phyloP scores from a whole-genome alignment of 164 flowering plant genomes.

The Brasenia schreberi region DNA sequence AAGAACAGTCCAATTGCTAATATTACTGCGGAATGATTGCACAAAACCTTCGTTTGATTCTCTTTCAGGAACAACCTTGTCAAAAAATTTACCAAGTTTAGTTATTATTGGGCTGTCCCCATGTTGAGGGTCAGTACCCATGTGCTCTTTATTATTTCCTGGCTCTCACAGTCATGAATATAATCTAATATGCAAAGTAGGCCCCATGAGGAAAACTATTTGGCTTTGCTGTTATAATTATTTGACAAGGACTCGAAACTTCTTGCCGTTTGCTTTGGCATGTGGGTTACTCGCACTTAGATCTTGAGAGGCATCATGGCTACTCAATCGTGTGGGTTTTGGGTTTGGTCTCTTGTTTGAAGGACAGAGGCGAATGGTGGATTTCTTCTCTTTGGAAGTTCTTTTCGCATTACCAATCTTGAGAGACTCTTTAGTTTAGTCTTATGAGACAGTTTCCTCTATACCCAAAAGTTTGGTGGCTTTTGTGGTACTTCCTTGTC shows the following conservation, averaged over 20 bases:
- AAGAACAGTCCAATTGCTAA: neutral
- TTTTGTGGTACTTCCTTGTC: too few relatives aligned
- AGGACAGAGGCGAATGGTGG: neutral
- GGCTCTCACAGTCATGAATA: slow-evolving; percentile 9
- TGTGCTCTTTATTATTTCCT: slow-evolving; percentile 28
- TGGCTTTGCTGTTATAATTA: neutral
- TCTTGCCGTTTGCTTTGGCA: slow-evolving; percentile 1
- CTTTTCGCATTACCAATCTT: too few relatives aligned
- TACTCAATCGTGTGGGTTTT: neutral
- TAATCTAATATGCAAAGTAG: neutral
- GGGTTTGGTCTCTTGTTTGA: neutral
- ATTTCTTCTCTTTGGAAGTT: too few relatives aligned
- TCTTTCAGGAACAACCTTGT: neutral
- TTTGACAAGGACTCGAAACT: slow-evolving; percentile 10
- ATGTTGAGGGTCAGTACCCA: slow-evolving; percentile 35
- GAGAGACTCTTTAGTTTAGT: too few relatives aligned
- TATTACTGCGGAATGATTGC: too few relatives aligned
- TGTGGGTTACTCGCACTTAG: neutral
- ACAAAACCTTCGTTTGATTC: neutral
- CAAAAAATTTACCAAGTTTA: neutral
- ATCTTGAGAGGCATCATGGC: neutral
- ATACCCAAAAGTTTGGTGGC: too few relatives aligned
- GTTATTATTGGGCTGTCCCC: slow-evolving; percentile 17
- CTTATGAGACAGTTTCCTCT: too few relatives aligned
- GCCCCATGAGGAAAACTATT: neutral